phyloP scores from a whole-genome alignment of 768 basidiomycete genomes.

The Auriscalpium vulgare region DNA sequence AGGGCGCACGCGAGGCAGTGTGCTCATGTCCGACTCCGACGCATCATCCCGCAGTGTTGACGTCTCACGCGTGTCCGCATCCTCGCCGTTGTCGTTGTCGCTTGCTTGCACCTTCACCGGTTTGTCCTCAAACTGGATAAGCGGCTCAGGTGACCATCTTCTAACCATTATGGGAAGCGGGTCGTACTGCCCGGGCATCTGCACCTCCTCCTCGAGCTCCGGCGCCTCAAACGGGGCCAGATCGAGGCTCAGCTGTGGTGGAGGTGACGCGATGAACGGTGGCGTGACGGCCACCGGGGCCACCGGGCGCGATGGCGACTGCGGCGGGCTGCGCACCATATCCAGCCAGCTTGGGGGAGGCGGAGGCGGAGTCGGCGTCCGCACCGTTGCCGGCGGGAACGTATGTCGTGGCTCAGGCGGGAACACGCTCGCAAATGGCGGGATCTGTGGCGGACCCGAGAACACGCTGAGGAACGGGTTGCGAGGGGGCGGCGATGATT shows the following conservation, averaged over 20 bases:
- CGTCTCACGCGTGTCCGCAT: neutral
- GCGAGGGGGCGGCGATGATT: too few species aligned
- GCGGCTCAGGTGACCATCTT: neutral
- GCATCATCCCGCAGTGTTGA: neutral
- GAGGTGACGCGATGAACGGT: neutral
- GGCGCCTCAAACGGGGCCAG: neutral
- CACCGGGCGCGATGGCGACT: too few species aligned
- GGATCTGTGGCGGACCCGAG: too few species aligned
- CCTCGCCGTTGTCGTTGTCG: neutral
- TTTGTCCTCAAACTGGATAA: neutral
- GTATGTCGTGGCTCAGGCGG: too few species aligned
- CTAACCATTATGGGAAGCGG: neutral
- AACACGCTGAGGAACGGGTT: too few species aligned
- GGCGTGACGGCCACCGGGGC: too few species aligned
- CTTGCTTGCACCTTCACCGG: neutral
- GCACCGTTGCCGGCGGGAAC: too few species aligned
- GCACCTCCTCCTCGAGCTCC: neutral
- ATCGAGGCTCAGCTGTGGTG: neutral
- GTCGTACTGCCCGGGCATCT: neutral
- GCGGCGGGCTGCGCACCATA: too few species aligned
- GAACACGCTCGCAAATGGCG: too few species aligned
- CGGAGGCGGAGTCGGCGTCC: too few species aligned
- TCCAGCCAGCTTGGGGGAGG: too few species aligned
- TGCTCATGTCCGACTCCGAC: neutral
- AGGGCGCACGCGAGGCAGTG: constrained; percentile 13